These are phyloP conservation scores for Sporothrix inflata DNA, from an alignment of 2,329 filamentous ascomycete genomes.

Conservation along the genomic window DNA sequence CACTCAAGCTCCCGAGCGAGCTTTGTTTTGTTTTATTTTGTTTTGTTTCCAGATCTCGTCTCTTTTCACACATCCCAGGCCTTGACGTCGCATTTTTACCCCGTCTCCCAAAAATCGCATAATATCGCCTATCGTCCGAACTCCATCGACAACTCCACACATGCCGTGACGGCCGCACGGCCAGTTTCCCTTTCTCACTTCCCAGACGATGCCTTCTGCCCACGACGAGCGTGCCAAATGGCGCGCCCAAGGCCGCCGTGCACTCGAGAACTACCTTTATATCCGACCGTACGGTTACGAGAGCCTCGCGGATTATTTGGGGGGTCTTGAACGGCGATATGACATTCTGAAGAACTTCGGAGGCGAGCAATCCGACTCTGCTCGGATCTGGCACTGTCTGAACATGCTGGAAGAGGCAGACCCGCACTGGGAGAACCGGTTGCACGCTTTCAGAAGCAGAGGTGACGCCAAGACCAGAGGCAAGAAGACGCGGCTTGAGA, in stretches of 20 bases:
- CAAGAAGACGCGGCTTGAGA: neutral
- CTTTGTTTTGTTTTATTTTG: neutral
- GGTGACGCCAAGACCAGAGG: neutral
- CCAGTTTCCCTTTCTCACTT: neutral
- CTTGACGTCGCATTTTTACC: neutral
- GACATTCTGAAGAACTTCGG: neutral
- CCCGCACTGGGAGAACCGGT: neutral
- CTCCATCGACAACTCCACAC: neutral
- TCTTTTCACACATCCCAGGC: neutral
- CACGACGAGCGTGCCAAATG: neutral
- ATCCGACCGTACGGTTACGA: neutral
- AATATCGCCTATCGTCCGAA: neutral
- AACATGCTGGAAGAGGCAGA: constrained; percentile 20
- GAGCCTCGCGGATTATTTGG: neutral
- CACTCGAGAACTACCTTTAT: neutral
- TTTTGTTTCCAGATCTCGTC: neutral
- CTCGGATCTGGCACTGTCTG: constrained; percentile 12
- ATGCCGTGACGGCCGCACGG: neutral
- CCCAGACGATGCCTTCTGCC: neutral
- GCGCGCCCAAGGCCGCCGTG: neutral
- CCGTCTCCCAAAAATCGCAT: neutral
- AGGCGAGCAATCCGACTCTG: neutral
- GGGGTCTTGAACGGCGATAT: neutral
- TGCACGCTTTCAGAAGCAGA: neutral
- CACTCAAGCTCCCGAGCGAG: neutral